phyloP scores from a whole-genome alignment of 352 stramenopile species.

The Phytophthora aleatoria region DNA sequence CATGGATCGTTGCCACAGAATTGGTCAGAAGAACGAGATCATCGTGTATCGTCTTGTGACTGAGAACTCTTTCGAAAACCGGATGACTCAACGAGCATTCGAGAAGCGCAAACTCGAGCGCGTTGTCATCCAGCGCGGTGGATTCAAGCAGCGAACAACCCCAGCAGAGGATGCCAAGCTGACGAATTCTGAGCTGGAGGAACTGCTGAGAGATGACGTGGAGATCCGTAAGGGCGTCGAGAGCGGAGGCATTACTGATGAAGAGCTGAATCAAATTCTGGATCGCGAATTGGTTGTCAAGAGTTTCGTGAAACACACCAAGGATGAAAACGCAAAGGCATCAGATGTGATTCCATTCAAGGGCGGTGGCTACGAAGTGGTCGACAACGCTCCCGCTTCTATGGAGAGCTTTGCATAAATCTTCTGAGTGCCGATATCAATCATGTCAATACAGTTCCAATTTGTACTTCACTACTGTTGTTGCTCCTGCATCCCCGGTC shows the following conservation, averaged over 20 bases:
- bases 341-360: constrained; percentile 48
- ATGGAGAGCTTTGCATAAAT: constrained; percentile 80
- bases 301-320: constrained; percentile 68
- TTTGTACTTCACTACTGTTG: background rate
- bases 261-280: constrained; percentile 69
- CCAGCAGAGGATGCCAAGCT: constrained; percentile 40
- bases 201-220: constrained; percentile 78
- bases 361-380: constrained; percentile 80
- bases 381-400: constrained; percentile 53
- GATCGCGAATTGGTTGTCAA: constrained; percentile 74
- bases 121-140: constrained; percentile 86
- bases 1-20: constrained; percentile 90
- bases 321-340: constrained; percentile 19
- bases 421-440: constrained; percentile 8
- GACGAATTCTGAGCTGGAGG: constrained; percentile 77
- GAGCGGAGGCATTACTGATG: constrained; percentile 68
- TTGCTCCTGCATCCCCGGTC: background rate
- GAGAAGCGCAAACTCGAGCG: constrained; percentile 93
- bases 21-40: constrained; percentile 91
- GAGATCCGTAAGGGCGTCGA: constrained; percentile 73
- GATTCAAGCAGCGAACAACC: constrained; percentile 69
- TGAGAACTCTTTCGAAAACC: constrained; percentile 94
- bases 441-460: constrained; percentile 30
- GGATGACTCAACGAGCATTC: constrained; percentile 91
- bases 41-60: constrained; percentile 94